phyloP scores from a whole-genome alignment of 2,329 filamentous ascomycete species.

The Hypoxylon sp. region DNA sequence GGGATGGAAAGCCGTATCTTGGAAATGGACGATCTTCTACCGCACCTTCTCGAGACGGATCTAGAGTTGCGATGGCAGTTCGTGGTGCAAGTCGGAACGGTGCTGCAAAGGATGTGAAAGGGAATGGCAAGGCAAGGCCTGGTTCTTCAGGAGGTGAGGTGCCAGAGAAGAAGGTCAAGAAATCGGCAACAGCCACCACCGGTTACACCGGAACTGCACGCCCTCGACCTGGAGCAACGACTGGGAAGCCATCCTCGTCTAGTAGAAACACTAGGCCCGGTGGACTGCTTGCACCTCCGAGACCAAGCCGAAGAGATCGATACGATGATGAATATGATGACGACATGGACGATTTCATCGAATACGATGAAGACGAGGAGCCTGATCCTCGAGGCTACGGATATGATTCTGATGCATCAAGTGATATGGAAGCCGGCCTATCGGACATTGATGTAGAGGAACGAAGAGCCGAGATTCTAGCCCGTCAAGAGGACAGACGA shows the following conservation, averaged over 20 bases:
- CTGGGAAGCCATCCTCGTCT: constrained; percentile 49
- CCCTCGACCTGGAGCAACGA: constrained; percentile 63
- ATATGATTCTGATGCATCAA: constrained; percentile 76
- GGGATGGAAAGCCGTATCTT: constrained; percentile 46
- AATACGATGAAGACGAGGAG: constrained; percentile 71
- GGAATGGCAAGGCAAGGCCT: constrained; percentile 50
- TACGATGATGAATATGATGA: constrained; percentile 76
- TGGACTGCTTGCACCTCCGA: constrained; percentile 57
- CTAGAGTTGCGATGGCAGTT: constrained; percentile 32
- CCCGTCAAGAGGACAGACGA: constrained; percentile 77
- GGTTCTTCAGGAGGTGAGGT: constrained; percentile 56
- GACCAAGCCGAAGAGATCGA: constrained; percentile 50
- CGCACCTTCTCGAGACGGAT: constrained; percentile 41
- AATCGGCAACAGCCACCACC: constrained; percentile 72
- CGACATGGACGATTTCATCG: constrained; percentile 72
- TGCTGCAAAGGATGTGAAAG: constrained; percentile 44
- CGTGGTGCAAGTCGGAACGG: constrained; percentile 47
- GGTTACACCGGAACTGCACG: constrained; percentile 76
- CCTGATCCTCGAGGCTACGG: constrained; percentile 60
- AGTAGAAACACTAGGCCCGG: constrained; percentile 46
- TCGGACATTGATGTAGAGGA: constrained; percentile 83
- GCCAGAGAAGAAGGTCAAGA: constrained; percentile 72
- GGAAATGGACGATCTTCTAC: constrained; percentile 47
- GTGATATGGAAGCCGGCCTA: constrained; percentile 83
- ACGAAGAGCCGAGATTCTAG: constrained; percentile 70